phyloP scores from a whole-genome alignment of 2,329 filamentous ascomycete genomes.

The Aspergillus flavus region DNA sequence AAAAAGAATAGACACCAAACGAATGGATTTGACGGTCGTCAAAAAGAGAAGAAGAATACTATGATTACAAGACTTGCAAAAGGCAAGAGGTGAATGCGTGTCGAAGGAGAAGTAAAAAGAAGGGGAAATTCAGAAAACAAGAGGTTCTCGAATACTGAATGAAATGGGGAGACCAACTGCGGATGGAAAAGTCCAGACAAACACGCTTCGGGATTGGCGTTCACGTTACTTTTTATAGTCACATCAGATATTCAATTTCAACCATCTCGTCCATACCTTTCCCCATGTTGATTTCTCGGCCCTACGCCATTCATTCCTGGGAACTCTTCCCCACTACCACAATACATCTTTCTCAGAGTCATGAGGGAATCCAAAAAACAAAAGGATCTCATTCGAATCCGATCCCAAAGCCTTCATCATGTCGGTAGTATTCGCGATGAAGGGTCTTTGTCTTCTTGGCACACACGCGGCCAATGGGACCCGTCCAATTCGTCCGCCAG shows the following conservation, averaged over 20 bases:
- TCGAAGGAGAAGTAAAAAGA: background rate
- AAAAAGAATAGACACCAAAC: constrained; percentile 1
- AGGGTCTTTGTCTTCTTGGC: constrained; percentile 7
- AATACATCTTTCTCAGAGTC: background rate
- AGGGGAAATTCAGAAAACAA: background rate
- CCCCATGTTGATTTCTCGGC: background rate
- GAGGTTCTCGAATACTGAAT: background rate
- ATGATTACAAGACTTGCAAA: background rate
- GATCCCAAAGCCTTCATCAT: background rate
- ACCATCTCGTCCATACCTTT: background rate
- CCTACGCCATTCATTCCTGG: background rate
- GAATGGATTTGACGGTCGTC: constrained; percentile 6
- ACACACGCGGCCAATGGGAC: constrained; percentile 1
- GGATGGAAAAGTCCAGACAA: constrained; percentile 10
- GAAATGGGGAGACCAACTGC: constrained; percentile 5
- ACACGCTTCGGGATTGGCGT: constrained; percentile 10
- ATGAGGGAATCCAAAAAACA: too few relatives aligned
- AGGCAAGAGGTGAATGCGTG: background rate
- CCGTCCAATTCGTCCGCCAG: background rate
- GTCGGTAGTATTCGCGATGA: background rate
- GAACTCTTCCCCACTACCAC: background rate
- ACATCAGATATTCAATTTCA: background rate
- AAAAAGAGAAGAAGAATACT: background rate
- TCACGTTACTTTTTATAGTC: constrained; percentile 16
- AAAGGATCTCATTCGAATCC: too few relatives aligned